Base-by-base conservation (phyloP, 352 stramenopile genomes). In the Globisporangium alternatum region DNA sequence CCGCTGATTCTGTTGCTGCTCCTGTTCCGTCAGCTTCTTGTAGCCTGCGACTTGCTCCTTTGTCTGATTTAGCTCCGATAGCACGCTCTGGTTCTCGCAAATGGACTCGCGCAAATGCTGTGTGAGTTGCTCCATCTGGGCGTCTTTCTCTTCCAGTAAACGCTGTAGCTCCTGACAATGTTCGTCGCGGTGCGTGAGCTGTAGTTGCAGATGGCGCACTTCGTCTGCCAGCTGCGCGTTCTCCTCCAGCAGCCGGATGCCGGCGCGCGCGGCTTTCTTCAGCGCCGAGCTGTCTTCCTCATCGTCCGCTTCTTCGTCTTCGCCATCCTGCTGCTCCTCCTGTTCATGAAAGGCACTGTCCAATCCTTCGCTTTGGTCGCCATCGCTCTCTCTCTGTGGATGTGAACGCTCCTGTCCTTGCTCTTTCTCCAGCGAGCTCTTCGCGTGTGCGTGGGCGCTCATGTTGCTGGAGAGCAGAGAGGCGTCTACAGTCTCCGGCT, bases 211-310 rank as follows among this genome's bases (percentile, higher is more conserved):
- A 2, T 80, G 70, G 39, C 59, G 57, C 54, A 89, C 65, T 51
- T 91, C 82, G 39, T 90, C 80, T 10, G 74, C 69, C 28, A 91
- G 76, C 48, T 89, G 80, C 35, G 73, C 78, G 61, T 91, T 90
- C 60, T 91, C 83, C 56, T 90, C 83, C 25, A 91, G 35, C 44
- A 91, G 66, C 17, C 76, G 77, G 55, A 91, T 91, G 3, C 82
- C 82, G 21, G 82, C 82, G 57, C 82, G 75, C 39, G 82, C 82
- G 0, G 82, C 82, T 52, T 82, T 77, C 48, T 85, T 67, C 3
- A 90, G 75, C 61, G 83, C 78, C 7, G 77, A 74, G 37, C 75
- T 69, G 2, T 81, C 67, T 2, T 70, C 75, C 1, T 68, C 67
- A 0, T 77, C 66, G 1, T 68, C 53, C 6, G 0, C 35, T 0